phyloP scores from a whole-genome alignment of 164 flowering plant genomes.

The Stephania yunnanensis region DNA sequence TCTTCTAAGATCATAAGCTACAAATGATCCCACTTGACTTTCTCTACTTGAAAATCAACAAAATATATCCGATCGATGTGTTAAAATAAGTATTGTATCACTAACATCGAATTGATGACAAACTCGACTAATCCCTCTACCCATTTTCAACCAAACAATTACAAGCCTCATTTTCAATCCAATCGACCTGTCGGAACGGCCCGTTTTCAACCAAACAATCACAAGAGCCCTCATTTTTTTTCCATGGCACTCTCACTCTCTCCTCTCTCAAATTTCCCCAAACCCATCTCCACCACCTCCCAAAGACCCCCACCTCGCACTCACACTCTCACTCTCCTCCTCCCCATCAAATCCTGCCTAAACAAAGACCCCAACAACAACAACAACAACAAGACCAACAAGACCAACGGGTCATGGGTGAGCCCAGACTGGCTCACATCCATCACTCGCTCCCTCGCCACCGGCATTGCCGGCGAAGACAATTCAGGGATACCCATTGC shows the following conservation, averaged over 20 bases:
- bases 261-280: neutral
- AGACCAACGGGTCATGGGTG: slow-evolving; percentile 57
- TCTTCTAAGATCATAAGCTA: no score
- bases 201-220: no score
- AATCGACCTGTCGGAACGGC: no score
- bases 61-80: no score
- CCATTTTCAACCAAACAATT: no score
- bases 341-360: slow-evolving; percentile 28
- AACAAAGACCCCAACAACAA: slow-evolving; percentile 16
- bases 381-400: slow-evolving; percentile 3
- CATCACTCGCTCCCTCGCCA: slow-evolving; percentile 36
- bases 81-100: no score
- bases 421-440: slow-evolving; percentile 93
- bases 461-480: slow-evolving; percentile 31
- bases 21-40: no score
- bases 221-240: neutral
- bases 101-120: no score
- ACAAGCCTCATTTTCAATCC: no score
- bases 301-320: neutral
- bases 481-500: slow-evolving; percentile 75
- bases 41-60: no score
- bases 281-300: slow-evolving; percentile 6
- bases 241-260: slow-evolving; percentile 21
- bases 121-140: no score
- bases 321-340: neutral